These are phyloP conservation scores for Acanthamoeba lenticulata DNA, from an alignment of 208 protist species.

Conservation along the genomic window DNA sequence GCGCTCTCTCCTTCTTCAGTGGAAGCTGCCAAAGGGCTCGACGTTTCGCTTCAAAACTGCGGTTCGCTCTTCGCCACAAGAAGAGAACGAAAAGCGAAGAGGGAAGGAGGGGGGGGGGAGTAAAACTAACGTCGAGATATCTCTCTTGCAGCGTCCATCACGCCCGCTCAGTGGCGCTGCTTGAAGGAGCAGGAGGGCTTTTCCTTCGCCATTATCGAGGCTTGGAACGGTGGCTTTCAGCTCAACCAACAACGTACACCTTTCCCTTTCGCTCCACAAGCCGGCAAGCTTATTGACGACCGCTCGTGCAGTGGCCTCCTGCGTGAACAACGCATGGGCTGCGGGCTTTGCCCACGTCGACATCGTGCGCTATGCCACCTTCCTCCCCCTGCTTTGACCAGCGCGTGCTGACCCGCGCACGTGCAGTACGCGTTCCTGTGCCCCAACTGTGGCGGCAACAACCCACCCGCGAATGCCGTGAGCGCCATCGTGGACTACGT, in stretches of 20 bases:
- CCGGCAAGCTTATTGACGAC: background rate
- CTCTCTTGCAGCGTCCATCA: background rate
- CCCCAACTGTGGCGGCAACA: conserved; percentile 36
- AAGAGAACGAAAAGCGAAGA: background rate
- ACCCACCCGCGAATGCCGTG: background rate
- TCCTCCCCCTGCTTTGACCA: background rate
- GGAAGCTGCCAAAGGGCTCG: background rate
- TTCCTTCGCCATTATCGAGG: conserved; percentile 19
- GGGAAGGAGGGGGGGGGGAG: background rate
- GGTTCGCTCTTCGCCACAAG: background rate
- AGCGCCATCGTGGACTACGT: background rate
- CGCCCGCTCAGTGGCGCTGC: background rate
- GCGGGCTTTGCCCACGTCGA: background rate
- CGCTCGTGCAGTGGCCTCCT: background rate
- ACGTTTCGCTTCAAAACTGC: conserved; percentile 11
- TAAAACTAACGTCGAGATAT: background rate
- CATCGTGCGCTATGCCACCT: background rate
- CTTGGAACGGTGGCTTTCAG: conserved; percentile 32
- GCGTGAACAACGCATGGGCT: conserved; percentile 5
- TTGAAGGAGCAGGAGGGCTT: conserved; percentile 24
- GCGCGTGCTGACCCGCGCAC: background rate
- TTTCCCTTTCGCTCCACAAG: no score
- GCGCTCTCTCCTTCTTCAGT: background rate
- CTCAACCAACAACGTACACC: conserved; percentile 17
- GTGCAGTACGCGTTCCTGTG: background rate